Evolutionary conservation across 768 basidiomycete species (phyloP).

Genomic region (Termitomyces sp.): DNA sequence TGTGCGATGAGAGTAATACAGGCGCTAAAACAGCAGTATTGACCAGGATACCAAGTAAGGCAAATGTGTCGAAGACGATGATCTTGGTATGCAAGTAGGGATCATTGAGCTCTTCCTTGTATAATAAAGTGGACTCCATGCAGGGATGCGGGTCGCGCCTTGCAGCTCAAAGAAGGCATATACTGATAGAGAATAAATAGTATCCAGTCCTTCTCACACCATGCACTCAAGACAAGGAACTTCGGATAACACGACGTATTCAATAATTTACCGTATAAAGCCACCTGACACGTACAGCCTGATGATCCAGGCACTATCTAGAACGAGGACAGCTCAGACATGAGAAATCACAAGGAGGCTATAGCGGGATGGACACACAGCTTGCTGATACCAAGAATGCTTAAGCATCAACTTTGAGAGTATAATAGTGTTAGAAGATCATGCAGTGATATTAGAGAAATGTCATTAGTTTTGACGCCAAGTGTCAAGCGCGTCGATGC

Average conservation of each 20-base stretch:
- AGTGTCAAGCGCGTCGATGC: too few relatives aligned
- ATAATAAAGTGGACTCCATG: neutral
- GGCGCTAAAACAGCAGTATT: neutral
- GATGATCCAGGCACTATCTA: neutral
- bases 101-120: neutral
- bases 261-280: neutral
- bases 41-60: neutral
- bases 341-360: too few relatives aligned
- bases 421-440: neutral
- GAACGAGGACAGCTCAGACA: neutral
- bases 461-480: neutral
- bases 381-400: too few relatives aligned
- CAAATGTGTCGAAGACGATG: neutral
- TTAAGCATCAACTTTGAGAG: neutral
- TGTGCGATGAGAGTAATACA: neutral
- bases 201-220: neutral
- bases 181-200: neutral
- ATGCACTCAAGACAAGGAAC: neutral
- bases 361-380: neutral
- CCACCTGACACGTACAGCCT: neutral
- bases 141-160: neutral
- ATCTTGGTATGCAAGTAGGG: neutral
- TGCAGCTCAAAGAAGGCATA: neutral
- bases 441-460: neutral
- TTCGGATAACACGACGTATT: neutral